A percentile compares a stretch with the other conserved stretches of the same genome.
Conservation (phyloP, 2,329 filamentous ascomycete species). For the Biscogniauxia marginata region DNA sequence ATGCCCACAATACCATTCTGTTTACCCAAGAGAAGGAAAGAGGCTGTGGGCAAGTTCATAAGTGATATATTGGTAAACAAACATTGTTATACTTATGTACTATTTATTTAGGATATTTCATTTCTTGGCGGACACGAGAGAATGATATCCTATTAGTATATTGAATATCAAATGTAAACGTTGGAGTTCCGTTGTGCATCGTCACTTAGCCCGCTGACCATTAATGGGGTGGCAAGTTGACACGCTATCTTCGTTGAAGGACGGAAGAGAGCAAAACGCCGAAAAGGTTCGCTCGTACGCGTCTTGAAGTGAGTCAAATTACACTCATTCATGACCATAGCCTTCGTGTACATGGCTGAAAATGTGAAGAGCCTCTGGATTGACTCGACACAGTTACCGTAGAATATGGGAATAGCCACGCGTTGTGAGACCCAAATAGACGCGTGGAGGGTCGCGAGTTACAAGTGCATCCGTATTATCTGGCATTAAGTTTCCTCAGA, state of each 20-base stretch:
- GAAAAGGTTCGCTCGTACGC: constrained; percentile 23
- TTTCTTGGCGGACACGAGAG: no score
- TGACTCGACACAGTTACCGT: constrained; percentile 30
- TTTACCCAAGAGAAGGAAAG: no score
- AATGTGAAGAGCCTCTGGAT: constrained; percentile 35
- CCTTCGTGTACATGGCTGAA: constrained; percentile 40
- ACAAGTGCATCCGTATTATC: constrained; percentile 36
- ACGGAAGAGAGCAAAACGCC: constrained; percentile 3
- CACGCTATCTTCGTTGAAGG: constrained; percentile 1
- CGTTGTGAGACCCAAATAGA: constrained; percentile 36
- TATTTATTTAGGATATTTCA: no score
- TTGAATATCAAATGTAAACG: constrained; percentile 13
- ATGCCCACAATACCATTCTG: no score
- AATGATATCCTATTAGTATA: no score
- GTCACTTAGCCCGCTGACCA: constrained; percentile 20
- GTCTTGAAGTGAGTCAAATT: constrained; percentile 30
- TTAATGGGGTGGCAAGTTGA: constrained; percentile 17
- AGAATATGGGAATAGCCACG: constrained; percentile 33
- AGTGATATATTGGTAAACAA: no score
- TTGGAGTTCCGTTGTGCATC: constrained; percentile 13
- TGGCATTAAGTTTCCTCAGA: constrained; percentile 20
- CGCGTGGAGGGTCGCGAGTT: constrained; percentile 38
- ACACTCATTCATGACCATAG: constrained; percentile 31
- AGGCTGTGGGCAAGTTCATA: no score
- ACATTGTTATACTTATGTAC: no score